phyloP scores from a whole-genome alignment of 805 yeast genomes.

The Lipomyces yamadae region DNA sequence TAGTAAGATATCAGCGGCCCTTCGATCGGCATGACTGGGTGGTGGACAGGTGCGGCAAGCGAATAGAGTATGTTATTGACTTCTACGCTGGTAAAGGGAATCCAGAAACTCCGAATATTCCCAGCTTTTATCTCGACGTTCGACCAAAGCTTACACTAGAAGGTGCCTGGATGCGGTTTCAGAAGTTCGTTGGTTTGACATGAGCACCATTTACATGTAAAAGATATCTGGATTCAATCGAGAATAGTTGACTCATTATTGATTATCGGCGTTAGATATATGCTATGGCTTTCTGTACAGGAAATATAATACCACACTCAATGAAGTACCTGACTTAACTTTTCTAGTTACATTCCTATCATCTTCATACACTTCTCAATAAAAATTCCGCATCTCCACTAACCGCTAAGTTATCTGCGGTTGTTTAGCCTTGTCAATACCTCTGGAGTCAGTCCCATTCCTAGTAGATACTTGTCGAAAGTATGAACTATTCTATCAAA shows the following conservation, averaged over 20 bases:
- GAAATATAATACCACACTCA: background rate
- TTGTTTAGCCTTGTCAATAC: constrained; percentile 8
- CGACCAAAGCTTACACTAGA: constrained; percentile 86
- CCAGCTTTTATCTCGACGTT: constrained; percentile 80
- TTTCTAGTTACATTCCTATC: background rate
- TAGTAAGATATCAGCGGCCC: constrained; percentile 60
- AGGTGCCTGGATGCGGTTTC: constrained; percentile 73
- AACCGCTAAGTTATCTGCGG: too few relatives aligned
- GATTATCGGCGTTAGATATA: constrained; percentile 5
- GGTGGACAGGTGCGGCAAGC: constrained; percentile 79
- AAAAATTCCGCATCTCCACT: constrained; percentile 19
- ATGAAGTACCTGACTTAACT: background rate
- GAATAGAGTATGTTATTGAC: constrained; percentile 89
- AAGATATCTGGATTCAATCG: background rate
- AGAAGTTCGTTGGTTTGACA: constrained; percentile 62
- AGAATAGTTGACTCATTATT: background rate
- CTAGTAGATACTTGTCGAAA: constrained; percentile 43
- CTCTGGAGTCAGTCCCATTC: constrained; percentile 38
- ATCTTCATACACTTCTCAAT: constrained; percentile 5
- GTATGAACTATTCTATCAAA: constrained; percentile 40
- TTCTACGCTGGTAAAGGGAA: constrained; percentile 70
- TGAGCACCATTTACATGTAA: constrained; percentile 1
- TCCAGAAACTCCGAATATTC: constrained; percentile 53
- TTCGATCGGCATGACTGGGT: constrained; percentile 98
- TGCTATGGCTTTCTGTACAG: background rate